Evolutionary conservation across 371 early-diverging fungal species (phyloP).

Genomic region (Saksenaea oblongispora): DNA sequence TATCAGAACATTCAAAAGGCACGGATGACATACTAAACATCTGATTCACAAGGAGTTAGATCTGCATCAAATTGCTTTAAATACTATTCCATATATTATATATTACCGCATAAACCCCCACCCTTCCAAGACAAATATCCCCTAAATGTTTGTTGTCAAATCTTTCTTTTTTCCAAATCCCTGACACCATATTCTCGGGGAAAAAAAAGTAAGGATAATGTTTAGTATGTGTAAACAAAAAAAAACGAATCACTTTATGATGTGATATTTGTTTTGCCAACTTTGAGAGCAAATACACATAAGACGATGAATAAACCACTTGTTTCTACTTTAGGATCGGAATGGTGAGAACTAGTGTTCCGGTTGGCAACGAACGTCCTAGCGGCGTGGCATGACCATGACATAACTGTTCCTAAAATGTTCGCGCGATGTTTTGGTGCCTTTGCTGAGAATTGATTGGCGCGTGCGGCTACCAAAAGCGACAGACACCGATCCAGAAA

Average conservation of each 20-base stretch:
- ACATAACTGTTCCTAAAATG: too few relatives aligned
- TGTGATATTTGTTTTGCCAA: not conserved
- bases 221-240: not conserved
- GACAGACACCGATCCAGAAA: too few relatives aligned
- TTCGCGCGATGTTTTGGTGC: too few relatives aligned
- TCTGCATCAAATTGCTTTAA: not conserved
- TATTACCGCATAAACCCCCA: too few relatives aligned
- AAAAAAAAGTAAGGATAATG: too few relatives aligned
- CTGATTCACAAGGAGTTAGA: not conserved
- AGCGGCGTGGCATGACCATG: too few relatives aligned
- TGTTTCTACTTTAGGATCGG: not conserved
- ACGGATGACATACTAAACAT: not conserved
- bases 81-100: not conserved
- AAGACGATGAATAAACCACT: not conserved
- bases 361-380: too few relatives aligned
- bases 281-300: not conserved
- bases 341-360: too few relatives aligned
- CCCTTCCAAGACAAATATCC: not conserved
- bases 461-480: too few relatives aligned
- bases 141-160: not conserved
- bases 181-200: not conserved
- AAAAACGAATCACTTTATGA: constrained; percentile 2
- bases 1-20: not conserved
- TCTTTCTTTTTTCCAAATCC: not conserved
- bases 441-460: too few relatives aligned